Conservation (phyloP, 495 filamentous ascomycete genomes). For the Platismatia glauca region DNA sequence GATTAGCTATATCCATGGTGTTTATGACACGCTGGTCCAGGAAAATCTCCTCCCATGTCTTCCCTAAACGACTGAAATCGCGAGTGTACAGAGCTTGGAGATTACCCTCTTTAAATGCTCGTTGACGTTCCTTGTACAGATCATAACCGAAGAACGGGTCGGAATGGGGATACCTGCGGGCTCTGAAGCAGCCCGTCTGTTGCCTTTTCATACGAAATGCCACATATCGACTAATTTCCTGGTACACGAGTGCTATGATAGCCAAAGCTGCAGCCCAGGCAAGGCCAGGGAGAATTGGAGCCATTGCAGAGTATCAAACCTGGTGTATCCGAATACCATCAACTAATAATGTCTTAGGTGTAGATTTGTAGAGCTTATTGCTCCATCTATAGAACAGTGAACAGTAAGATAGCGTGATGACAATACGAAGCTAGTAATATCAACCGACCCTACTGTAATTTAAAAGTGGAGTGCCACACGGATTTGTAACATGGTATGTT, state of each 20-base stretch:
- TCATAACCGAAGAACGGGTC: neutral
- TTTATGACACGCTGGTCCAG: neutral
- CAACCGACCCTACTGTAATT: neutral
- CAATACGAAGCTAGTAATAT: neutral
- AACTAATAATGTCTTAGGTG: neutral
- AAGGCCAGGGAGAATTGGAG: neutral
- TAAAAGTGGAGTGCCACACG: no score
- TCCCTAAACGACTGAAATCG: neutral
- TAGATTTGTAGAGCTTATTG: neutral
- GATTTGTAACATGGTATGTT: no score
- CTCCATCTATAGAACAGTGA: neutral
- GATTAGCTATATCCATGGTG: neutral
- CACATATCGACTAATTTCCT: neutral
- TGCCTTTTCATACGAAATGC: neutral
- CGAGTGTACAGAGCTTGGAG: slow-evolving; percentile 1
- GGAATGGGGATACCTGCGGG: neutral
- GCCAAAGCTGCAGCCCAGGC: slow-evolving; percentile 1
- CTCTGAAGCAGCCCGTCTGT: neutral
- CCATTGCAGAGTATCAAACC: neutral
- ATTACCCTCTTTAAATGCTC: neutral
- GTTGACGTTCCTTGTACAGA: neutral
- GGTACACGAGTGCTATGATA: neutral
- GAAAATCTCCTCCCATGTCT: neutral
- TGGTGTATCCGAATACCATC: neutral
- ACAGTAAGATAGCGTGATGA: neutral